Base-by-base conservation (phyloP, 2,329 filamentous ascomycete genomes). In the Sporothrix brunneoviolacea region DNA sequence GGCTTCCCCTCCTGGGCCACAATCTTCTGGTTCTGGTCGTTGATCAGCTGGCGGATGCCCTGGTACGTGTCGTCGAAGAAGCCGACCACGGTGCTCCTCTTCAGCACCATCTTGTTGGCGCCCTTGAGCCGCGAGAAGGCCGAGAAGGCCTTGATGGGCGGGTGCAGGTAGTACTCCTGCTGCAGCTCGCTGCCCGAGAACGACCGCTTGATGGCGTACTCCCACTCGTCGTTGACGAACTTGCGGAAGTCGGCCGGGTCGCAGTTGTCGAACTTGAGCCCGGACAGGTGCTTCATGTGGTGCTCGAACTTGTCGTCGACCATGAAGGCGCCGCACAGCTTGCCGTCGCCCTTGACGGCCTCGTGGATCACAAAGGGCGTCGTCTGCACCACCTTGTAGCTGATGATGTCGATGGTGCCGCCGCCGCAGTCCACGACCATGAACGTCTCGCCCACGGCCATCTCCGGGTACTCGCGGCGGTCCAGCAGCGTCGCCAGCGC, bases 241-340 rank as follows among this genome's bases (percentile, higher is more conserved):
- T 65, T 63, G 12, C 67, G 67, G 54, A 73, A 70, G 19, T 62
- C 55, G 0, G 68, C 62, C 24, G 72, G 59, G 4, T 69, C 59
- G 19, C 68, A 67, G 44, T 70, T 67, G 41, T 71, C 68, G 39
- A 70, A 72, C 51, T 70, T 68, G 3, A 69, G 62, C 7, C 70
- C 70, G 19, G 76, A 64, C 24, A 68, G 71, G 16, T 66, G 60
- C 49, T 67, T 68, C 22, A 77, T 60, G 52, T 71, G 70, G 21
- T 69, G 64, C 27, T 64, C 63, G 53, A 78, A 78, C 18, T 71
- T 63, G 57, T 70, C 66, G 54, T 77, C 75, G 48, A 78, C 62
- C 56, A 73, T 70, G 2, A 71, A 69, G 2, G 72, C 75, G 19
- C 75, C 75, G 52, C 73, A 77, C 53, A 71, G 67, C 4, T 69